Percentiles rank a stretch among this genome's conserved stretches.
These are phyloP conservation scores for Botrytis squamosa DNA, from an alignment of 2,329 filamentous ascomycete genomes.

Conservation along the genomic window DNA sequence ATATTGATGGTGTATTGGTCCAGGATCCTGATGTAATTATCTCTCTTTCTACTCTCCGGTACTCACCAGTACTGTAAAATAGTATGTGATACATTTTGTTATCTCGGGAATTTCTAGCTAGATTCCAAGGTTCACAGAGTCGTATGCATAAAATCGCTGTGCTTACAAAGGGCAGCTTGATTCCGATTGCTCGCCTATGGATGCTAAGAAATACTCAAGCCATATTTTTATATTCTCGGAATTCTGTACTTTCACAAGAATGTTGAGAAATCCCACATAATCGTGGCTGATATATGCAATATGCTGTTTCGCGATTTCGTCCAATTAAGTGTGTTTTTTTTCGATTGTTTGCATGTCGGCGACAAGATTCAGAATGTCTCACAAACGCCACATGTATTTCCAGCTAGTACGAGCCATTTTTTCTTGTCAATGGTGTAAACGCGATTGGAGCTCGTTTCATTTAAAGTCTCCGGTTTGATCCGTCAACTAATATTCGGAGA, in stretches of 20 bases:
- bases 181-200: neutral
- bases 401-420: neutral
- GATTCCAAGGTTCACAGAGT: slow-evolving; percentile 21
- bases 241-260: neutral
- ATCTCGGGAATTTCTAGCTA: neutral
- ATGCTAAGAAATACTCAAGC: neutral
- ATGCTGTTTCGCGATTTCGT: neutral
- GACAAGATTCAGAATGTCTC: neutral
- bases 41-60: neutral
- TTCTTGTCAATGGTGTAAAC: neutral
- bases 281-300: neutral
- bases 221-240: neutral
- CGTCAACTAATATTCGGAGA: neutral
- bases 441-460: neutral
- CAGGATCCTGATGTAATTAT: neutral
- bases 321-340: neutral
- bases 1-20: neutral
- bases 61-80: neutral
- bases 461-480: neutral
- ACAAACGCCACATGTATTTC: neutral
- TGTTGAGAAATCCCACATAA: neutral
- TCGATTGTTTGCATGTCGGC: neutral
- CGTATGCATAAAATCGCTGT: slow-evolving; percentile 15
- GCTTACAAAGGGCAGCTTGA: neutral
- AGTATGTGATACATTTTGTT: neutral